Evolutionary conservation across 768 basidiomycete genomes (phyloP).

Genomic region (Hemileccinum impolitum): DNA sequence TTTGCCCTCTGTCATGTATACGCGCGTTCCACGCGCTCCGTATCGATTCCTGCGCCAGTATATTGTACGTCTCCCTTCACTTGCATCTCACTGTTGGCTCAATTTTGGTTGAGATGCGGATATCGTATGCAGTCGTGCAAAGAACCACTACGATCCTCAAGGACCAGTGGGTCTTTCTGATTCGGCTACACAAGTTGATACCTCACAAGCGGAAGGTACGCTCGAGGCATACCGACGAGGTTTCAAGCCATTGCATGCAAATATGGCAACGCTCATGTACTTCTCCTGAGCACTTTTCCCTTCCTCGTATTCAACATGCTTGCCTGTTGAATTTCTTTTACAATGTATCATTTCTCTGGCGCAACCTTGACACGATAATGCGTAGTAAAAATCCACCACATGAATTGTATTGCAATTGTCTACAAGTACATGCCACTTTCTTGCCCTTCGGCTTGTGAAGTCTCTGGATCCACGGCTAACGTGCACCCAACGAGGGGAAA

Average conservation of each 20-base stretch:
- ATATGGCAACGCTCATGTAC: constrained; percentile 55
- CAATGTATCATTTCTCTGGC: background rate
- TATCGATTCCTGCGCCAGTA: constrained; percentile 79
- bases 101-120: constrained; percentile 57
- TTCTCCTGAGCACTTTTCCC: constrained; percentile 38
- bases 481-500: background rate
- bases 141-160: constrained; percentile 74
- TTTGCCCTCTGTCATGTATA: constrained; percentile 82
- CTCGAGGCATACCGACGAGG: constrained; percentile 48
- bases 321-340: background rate
- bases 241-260: constrained; percentile 56
- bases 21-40: constrained; percentile 74
- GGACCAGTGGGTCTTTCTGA: constrained; percentile 58
- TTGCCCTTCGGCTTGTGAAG: constrained; percentile 1
- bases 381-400: background rate
- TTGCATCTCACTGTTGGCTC: background rate
- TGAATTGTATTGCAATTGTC: constrained; percentile 1
- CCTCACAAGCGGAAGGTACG: constrained; percentile 37
- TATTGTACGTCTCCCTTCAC: constrained; percentile 52
- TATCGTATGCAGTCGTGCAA: constrained; percentile 71
- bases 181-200: constrained; percentile 46
- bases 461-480: background rate
- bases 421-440: constrained; percentile 29
- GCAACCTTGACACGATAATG: background rate
- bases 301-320: background rate